Percentiles rank a stretch among this genome's conserved stretches.
Evolutionary conservation across 2,329 filamentous ascomycete species (phyloP).

Genomic region (Alternaria ethzedia): DNA sequence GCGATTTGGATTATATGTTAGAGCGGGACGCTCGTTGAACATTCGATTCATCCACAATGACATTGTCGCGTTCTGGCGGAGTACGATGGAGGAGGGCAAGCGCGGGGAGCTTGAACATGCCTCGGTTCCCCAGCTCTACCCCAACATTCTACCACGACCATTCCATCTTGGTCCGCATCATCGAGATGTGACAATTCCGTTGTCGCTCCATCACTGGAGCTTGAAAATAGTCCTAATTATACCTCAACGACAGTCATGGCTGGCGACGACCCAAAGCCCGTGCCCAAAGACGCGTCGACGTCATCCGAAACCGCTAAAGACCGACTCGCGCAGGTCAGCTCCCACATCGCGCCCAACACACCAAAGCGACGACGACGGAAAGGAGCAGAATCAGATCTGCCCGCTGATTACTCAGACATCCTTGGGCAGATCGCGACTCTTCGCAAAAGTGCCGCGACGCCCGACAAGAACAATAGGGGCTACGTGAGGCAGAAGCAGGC

Average conservation of each 20-base stretch:
- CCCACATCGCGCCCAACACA: constrained; percentile 50
- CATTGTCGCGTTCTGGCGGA: not conserved
- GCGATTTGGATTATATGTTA: not conserved
- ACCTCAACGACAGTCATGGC: constrained; percentile 24
- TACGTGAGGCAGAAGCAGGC: constrained; percentile 69
- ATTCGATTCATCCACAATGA: not conserved
- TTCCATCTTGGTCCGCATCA: not conserved
- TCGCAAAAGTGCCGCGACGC: constrained; percentile 60
- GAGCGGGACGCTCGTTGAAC: not conserved
- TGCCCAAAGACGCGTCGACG: constrained; percentile 25
- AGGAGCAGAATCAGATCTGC: constrained; percentile 52
- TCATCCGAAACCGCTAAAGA: constrained; percentile 44
- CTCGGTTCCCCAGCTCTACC: constrained; percentile 36
- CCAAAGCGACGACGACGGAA: constrained; percentile 47
- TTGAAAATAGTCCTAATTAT: not conserved
- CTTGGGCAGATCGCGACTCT: constrained; percentile 63
- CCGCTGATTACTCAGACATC: constrained; percentile 68
- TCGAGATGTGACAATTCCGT: constrained; percentile 25
- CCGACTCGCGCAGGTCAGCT: constrained; percentile 57
- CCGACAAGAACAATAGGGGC: constrained; percentile 60
- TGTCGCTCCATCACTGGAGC: constrained; percentile 22
- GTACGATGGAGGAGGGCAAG: constrained; percentile 13
- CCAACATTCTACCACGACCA: constrained; percentile 11
- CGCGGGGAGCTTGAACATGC: constrained; percentile 31
- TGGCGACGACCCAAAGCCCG: constrained; percentile 22